Percentiles rank a stretch among this genome's conserved stretches.
Conservation (phyloP, 1,284 basidiomycete species). For the Porodaedalea pini region DNA sequence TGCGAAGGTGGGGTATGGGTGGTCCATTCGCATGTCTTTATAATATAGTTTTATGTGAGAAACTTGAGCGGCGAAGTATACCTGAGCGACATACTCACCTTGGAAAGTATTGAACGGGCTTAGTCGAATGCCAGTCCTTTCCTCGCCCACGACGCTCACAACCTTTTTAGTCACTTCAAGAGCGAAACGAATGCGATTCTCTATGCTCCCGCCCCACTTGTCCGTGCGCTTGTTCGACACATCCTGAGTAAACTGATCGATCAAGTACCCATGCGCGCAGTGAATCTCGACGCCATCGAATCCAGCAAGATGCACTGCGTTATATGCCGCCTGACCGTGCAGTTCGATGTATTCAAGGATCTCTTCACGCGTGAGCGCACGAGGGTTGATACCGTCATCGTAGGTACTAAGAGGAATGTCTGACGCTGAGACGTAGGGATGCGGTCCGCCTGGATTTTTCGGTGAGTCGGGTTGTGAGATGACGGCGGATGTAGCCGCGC, state of each 20-base stretch:
- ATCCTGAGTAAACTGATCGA: no score
- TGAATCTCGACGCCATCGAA: constrained; percentile 34
- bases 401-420: constrained; percentile 36
- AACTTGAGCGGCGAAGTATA: no score
- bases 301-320: constrained; percentile 32
- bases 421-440: constrained; percentile 38
- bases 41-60: no score
- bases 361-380: constrained; percentile 36
- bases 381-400: constrained; percentile 21
- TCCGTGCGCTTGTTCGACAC: constrained; percentile 45
- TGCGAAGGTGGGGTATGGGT: no score
- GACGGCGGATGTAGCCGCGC: constrained; percentile 33
- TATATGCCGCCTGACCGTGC: constrained; percentile 31
- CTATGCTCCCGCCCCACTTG: constrained; percentile 43
- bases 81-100: no score
- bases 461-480: constrained; percentile 26
- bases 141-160: no score
- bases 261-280: no score
- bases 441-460: constrained; percentile 23
- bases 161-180: constrained; percentile 36
- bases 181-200: constrained; percentile 41
- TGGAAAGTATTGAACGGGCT: no score
- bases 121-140: no score
- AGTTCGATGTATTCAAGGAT: constrained; percentile 32
- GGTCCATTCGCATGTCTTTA: no score